phyloP scores from a whole-genome alignment of 139 green algal genomes.

The Micractinium conductrix region DNA sequence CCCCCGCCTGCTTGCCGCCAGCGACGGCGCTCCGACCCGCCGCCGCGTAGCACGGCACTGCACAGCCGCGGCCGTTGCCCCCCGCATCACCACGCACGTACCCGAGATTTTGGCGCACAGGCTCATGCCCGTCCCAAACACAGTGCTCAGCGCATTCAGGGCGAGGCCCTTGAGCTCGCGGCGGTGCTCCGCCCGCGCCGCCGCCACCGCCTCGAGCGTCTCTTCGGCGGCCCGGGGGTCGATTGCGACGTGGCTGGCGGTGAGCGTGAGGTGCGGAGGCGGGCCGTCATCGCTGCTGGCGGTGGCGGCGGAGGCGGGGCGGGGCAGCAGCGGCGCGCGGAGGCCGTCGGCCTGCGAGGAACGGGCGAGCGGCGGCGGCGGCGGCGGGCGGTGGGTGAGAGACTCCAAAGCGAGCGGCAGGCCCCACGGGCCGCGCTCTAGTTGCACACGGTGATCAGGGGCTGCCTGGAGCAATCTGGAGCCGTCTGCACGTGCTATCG shows the following conservation, averaged over 20 bases:
- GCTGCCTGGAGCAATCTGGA: too few species aligned
- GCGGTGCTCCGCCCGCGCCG: background rate
- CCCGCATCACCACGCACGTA: background rate
- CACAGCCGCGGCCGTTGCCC: background rate
- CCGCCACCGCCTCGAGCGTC: background rate
- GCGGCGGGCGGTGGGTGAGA: background rate
- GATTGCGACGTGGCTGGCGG: background rate
- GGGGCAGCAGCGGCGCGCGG: background rate
- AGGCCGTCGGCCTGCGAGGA: background rate
- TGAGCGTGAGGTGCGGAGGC: background rate
- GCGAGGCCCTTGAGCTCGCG: background rate
- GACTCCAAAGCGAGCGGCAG: too few species aligned
- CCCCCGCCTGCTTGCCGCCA: background rate
- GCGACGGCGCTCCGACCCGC: too few species aligned
- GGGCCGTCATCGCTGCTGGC: background rate
- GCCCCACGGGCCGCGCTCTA: too few species aligned
- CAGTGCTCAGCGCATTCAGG: constrained; percentile 2
- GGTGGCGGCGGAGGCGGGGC: background rate
- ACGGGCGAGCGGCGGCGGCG: background rate
- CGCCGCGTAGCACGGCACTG: too few species aligned
- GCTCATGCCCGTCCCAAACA: constrained; percentile 45
- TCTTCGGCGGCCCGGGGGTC: background rate
- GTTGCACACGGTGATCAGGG: too few species aligned
- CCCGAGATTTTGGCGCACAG: constrained; percentile 41
- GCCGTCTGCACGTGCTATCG: too few species aligned